A percentile compares a stretch with the other conserved stretches of the same genome.
phyloP scores from a whole-genome alignment of 352 stramenopile genomes.

The Phytopythium vexans region DNA sequence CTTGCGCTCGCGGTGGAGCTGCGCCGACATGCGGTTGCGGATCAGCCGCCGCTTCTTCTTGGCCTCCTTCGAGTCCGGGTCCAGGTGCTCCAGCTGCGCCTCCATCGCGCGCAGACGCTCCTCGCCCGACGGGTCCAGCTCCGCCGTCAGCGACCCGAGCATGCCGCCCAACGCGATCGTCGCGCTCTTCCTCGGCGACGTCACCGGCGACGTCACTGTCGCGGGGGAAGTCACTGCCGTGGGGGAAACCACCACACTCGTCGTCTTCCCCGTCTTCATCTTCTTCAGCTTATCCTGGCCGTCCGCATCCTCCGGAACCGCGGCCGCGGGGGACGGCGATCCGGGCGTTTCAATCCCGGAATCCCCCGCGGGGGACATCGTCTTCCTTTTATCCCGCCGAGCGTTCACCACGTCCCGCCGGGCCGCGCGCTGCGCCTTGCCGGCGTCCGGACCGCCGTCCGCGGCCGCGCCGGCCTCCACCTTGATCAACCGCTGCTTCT shows the following conservation, averaged over 20 bases:
- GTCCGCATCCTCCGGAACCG: conserved; percentile 11
- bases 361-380: conserved; percentile 19
- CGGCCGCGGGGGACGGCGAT: conserved; percentile 4
- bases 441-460: conserved; percentile 13
- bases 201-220: conserved; percentile 1
- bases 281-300: conserved; percentile 55
- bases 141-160: conserved; percentile 25
- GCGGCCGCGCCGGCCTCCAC: conserved; percentile 24
- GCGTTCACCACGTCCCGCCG: conserved; percentile 64
- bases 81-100: conserved; percentile 74
- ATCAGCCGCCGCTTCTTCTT: conserved; percentile 89
- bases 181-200: conserved; percentile 5
- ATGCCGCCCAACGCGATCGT: conserved; percentile 4
- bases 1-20: conserved; percentile 85
- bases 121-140: conserved; percentile 67
- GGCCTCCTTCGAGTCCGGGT: conserved; percentile 85
- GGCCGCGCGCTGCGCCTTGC: conserved; percentile 67
- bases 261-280: conserved; percentile 70
- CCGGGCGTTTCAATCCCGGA: neutral
- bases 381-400: conserved; percentile 78
- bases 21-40: conserved; percentile 86
- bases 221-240: neutral
- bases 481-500: conserved; percentile 61
- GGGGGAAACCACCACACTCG: conserved; percentile 23
- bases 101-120: conserved; percentile 83